Conservation (phyloP, 345 rosid genomes). For the Diplotaxis tenuifolia region DNA sequence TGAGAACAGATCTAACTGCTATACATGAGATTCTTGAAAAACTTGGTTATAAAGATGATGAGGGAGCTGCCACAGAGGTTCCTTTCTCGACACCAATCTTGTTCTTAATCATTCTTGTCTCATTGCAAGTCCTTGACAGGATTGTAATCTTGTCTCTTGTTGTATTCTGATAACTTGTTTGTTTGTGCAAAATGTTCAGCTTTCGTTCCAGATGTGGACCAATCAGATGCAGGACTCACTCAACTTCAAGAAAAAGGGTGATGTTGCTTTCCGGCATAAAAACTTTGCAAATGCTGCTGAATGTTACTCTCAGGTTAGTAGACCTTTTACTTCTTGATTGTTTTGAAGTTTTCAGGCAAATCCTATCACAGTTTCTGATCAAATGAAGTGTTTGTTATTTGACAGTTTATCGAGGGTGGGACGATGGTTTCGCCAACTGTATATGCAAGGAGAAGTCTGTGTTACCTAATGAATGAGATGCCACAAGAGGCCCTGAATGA, state of each 20-base stretch:
- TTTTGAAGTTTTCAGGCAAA: neutral
- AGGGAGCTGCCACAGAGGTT: conserved; percentile 89
- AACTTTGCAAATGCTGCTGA: conserved; percentile 65
- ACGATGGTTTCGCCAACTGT: conserved; percentile 89
- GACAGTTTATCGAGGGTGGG: conserved; percentile 81
- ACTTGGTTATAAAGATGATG: conserved; percentile 81
- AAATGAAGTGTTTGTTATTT: neutral
- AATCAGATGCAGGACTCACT: conserved; percentile 91
- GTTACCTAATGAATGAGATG: conserved; percentile 72
- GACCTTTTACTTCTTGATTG: conserved; percentile 8
- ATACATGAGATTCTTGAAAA: conserved; percentile 74
- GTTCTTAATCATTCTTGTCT: conserved; percentile 4
- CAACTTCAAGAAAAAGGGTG: conserved; percentile 85
- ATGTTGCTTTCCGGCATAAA: conserved; percentile 78
- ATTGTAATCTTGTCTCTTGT: neutral
- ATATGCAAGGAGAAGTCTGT: conserved; percentile 76
- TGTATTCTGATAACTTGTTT: conserved; percentile 9
- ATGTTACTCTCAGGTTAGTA: conserved; percentile 73
- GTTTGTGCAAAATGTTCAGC: conserved; percentile 48
- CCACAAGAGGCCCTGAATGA: conserved; percentile 75
- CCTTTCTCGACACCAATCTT: neutral
- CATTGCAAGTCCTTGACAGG: neutral
- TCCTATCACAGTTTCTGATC: neutral
- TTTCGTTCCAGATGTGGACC: conserved; percentile 98
- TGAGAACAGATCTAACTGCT: conserved; percentile 77